A percentile compares a stretch with the other conserved stretches of the same genome.
phyloP scores from a whole-genome alignment of 2,329 filamentous ascomycete genomes.

The Pyrenophora teres region DNA sequence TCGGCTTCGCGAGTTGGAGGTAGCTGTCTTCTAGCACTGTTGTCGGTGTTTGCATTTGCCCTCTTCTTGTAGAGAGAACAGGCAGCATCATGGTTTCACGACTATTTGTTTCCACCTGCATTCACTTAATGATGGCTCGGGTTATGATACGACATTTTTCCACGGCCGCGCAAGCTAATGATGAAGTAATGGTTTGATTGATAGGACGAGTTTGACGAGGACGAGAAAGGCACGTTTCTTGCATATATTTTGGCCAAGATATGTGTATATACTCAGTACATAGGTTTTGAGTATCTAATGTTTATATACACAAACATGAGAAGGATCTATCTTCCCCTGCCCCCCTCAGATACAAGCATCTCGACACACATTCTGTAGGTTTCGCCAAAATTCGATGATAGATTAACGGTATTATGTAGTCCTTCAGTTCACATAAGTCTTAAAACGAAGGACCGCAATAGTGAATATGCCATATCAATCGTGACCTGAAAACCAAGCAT shows the following conservation, averaged over 20 bases:
- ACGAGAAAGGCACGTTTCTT: background rate
- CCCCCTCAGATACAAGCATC: too few relatives aligned
- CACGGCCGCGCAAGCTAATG: background rate
- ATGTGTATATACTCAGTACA: background rate
- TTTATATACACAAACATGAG: too few relatives aligned
- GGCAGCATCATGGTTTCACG: background rate
- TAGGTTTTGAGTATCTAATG: too few relatives aligned
- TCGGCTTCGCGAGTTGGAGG: conserved; percentile 6
- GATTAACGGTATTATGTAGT: too few relatives aligned
- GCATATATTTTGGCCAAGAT: background rate
- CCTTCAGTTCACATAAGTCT: too few relatives aligned
- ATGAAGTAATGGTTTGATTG: background rate
- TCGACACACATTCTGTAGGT: too few relatives aligned
- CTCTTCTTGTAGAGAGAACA: conserved; percentile 1
- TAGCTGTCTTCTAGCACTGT: conserved; percentile 3
- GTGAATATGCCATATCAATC: too few relatives aligned
- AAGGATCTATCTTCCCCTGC: too few relatives aligned
- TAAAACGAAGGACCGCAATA: too few relatives aligned
- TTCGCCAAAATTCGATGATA: too few relatives aligned
- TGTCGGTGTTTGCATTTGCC: conserved; percentile 3
- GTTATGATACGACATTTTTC: background rate
- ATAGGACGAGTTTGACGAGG: background rate
- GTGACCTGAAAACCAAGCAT: too few relatives aligned
- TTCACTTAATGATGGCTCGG: background rate
- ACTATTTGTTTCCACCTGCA: background rate